Evolutionary conservation across 257 asterid species (phyloP), one percentile per base, ranked within the genome.

Genomic region (Rhazya stricta): DNA sequence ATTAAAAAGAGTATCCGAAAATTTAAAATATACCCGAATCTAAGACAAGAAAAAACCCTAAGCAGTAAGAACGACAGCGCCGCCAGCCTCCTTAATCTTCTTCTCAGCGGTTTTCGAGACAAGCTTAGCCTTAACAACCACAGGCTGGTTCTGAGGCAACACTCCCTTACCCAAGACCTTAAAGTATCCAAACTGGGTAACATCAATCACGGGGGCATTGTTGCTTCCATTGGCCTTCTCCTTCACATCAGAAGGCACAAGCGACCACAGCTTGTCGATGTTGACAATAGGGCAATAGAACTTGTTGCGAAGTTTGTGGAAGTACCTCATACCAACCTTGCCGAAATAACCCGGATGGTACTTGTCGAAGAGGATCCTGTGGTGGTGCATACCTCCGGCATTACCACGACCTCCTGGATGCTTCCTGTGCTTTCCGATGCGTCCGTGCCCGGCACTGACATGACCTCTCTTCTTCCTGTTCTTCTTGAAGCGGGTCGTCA

Each of bases 331-430:
- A 80, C 95, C 95, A 50, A 89, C 95, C 69, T 89, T 89, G 0
- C 95, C 92, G 79, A 89, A 89, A 86, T 87, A 89, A 2, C 94
- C 91, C 0, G 91, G 94, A 29, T 89, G 94, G 46, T 89, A 89
- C 88, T 89, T 89, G 83, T 89, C 96, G 86, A 89, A 89, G 67
- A 89, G 90, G 84, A 89, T 89, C 3, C 92, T 87, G 89, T 89
- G 96, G 83, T 89, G 96, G 78, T 89, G 96, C 91, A 89, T 87
- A 2, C 96, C 96, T 43, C 96, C 96, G 56, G 92, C 96, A 66
- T 89, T 89, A 45, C 92, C 96, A 19, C 96, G 89, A 34, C 96
- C 96, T 4, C 89, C 90, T n/a, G 95, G 95, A 60, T 89, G 95
- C 90, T 89, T 89, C 73, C 92, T 85, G 82, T 89, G 96, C 72